Conservation (phyloP, 768 basidiomycete species). For the Myochromella boudieri region DNA sequence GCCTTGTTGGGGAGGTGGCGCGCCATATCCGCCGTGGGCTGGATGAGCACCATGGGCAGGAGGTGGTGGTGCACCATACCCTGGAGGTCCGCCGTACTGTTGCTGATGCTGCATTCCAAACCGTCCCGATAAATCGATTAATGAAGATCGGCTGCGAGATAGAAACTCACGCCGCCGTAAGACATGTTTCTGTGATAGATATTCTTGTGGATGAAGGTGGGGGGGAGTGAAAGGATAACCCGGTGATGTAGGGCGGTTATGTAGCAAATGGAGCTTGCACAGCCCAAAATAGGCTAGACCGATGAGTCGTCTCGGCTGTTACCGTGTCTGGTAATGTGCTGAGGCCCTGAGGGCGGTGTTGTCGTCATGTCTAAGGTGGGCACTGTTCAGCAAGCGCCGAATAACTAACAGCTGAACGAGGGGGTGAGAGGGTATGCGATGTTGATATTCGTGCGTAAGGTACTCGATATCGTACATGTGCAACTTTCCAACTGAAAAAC, state of each 20-base stretch:
- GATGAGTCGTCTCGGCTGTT: conserved; percentile 11
- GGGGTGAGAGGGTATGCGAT: too few relatives aligned
- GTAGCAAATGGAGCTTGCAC: conserved; percentile 3
- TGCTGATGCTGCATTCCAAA: too few relatives aligned
- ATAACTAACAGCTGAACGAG: too few relatives aligned
- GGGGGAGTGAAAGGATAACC: background rate
- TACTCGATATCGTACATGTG: too few relatives aligned
- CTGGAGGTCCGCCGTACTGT: conserved; percentile 11
- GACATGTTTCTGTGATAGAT: conserved; percentile 27
- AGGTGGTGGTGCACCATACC: conserved; percentile 23
- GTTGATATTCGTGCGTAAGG: too few relatives aligned
- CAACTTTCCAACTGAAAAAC: too few relatives aligned
- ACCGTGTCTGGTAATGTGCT: background rate
- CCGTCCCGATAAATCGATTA: conserved; percentile 2
- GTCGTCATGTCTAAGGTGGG: too few relatives aligned
- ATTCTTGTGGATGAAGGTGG: background rate
- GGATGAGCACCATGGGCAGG: too few relatives aligned
- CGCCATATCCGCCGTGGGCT: conserved; percentile 22
- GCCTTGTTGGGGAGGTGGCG: conserved; percentile 18
- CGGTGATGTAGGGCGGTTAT: conserved; percentile 1
- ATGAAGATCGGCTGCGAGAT: too few relatives aligned
- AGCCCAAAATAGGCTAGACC: background rate
- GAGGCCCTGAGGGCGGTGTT: background rate
- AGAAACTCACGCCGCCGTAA: conserved; percentile 31
- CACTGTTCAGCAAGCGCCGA: too few relatives aligned